Percentiles rank a stretch among this genome's conserved stretches.
Evolutionary conservation across 805 yeast genomes (phyloP).

Genomic region (Candida ficus): DNA sequence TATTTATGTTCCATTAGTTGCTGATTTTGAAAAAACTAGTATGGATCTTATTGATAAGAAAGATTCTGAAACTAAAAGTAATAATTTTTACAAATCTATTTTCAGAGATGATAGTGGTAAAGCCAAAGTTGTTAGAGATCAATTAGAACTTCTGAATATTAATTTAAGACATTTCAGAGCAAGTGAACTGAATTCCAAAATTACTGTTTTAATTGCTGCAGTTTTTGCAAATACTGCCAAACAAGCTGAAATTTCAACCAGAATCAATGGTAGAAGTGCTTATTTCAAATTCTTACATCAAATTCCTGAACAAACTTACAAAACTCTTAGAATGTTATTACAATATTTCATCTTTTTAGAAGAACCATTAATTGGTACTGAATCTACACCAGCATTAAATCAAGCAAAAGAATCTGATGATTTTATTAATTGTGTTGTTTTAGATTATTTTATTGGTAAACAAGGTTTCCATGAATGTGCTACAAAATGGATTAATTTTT

Average conservation of each 20-base stretch:
- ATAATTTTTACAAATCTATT: background rate
- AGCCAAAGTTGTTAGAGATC: background rate
- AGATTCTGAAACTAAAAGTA: background rate
- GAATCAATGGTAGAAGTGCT: slow-evolving; percentile 38
- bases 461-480: background rate
- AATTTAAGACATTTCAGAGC: background rate
- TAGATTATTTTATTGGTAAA: background rate
- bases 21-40: background rate
- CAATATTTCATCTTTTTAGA: slow-evolving; percentile 8
- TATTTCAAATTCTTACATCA: slow-evolving; percentile 28
- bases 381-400: background rate
- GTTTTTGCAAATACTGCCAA: slow-evolving; percentile 42
- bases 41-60: background rate
- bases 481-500: slow-evolving; percentile 2
- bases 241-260: slow-evolving; percentile 53
- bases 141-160: background rate
- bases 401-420: background rate
- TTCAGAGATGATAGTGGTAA: background rate
- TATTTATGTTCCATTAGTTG: slow-evolving; percentile 60
- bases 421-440: slow-evolving; percentile 2
- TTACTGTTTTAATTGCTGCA: slow-evolving; percentile 21
- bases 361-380: background rate
- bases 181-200: background rate
- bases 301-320: slow-evolving; percentile 35
- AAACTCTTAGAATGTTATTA: slow-evolving; percentile 29